Conservation (phyloP, 176 grass and related monocot genomes). For the Juncus inflexus region DNA sequence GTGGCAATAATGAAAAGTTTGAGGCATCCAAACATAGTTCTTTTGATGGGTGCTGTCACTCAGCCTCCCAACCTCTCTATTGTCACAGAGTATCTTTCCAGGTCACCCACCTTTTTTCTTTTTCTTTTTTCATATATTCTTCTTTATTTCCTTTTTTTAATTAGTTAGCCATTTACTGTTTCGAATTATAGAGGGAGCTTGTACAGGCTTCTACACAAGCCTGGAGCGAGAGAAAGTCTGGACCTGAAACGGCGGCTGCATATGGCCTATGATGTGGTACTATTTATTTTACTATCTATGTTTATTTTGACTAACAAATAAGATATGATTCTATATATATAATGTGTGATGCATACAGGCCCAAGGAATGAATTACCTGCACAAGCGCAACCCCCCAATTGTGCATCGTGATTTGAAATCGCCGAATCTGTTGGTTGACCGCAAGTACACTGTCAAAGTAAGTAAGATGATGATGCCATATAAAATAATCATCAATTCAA, state of each 20-base stretch:
- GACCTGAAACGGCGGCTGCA: conserved; percentile 58
- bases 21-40: conserved; percentile 91
- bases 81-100: conserved; percentile 80
- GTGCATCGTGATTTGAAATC: conserved; percentile 87
- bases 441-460: conserved; percentile 90
- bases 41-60: conserved; percentile 96
- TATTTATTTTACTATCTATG: neutral
- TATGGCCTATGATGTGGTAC: conserved; percentile 94
- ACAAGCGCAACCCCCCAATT: conserved; percentile 82
- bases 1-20: conserved; percentile 94
- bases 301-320: conserved; percentile 8
- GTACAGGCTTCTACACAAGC: conserved; percentile 63
- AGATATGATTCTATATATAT: neutral
- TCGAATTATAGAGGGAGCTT: conserved; percentile 63
- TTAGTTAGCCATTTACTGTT: conserved; percentile 8
- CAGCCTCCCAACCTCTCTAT: conserved; percentile 69
- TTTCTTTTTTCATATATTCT: neutral
- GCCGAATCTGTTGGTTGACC: conserved; percentile 73
- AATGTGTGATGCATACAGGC: conserved; percentile 37
- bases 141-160: conserved; percentile 5
- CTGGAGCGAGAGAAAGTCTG: conserved; percentile 49
- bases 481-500: conserved; percentile 5
- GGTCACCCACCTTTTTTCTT: conserved; percentile 35
- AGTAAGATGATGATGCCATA: conserved; percentile 9
- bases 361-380: conserved; percentile 92